Conservation (phyloP, 352 stramenopile genomes). For the Halophytophthora polymorphica region DNA sequence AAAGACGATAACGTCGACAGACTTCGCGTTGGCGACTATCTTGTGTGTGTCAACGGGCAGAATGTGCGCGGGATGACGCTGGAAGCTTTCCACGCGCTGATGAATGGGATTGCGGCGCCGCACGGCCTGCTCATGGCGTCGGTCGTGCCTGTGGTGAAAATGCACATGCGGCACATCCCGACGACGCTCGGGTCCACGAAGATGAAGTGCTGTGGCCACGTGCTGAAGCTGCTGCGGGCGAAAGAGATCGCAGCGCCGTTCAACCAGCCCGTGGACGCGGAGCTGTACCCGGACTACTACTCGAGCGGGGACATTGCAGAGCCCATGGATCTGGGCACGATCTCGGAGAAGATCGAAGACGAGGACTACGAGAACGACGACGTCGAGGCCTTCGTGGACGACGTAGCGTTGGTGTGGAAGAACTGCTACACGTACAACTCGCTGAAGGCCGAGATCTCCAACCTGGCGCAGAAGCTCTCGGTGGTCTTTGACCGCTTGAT, state of each 20-base stretch:
- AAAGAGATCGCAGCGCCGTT: constrained; percentile 81
- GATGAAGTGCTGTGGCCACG: constrained; percentile 65
- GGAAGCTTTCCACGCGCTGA: constrained; percentile 27
- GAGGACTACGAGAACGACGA: constrained; percentile 86
- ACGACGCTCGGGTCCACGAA: constrained; percentile 55
- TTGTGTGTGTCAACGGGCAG: constrained; percentile 54
- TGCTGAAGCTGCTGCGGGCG: constrained; percentile 68
- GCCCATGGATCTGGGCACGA: constrained; percentile 80
- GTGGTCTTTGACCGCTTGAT: constrained; percentile 79
- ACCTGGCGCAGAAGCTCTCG: constrained; percentile 68
- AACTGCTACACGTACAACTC: constrained; percentile 88
- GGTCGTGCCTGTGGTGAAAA: constrained; percentile 34
- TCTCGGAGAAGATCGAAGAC: constrained; percentile 80
- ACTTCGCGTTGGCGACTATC: constrained; percentile 37
- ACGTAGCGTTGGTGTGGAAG: constrained; percentile 81
- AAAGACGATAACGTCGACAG: constrained; percentile 26
- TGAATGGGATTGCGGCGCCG: constrained; percentile 21
- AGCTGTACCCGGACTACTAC: constrained; percentile 85
- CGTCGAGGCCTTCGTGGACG: constrained; percentile 76
- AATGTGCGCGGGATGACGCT: constrained; percentile 39
- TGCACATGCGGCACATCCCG: constrained; percentile 51
- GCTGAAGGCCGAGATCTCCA: constrained; percentile 75
- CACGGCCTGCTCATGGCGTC: constrained; percentile 66
- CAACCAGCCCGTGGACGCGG: constrained; percentile 79
- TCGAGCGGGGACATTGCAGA: constrained; percentile 65